Conservation (phyloP, 2,329 filamentous ascomycete genomes). For the Fusarium denticulatum region DNA sequence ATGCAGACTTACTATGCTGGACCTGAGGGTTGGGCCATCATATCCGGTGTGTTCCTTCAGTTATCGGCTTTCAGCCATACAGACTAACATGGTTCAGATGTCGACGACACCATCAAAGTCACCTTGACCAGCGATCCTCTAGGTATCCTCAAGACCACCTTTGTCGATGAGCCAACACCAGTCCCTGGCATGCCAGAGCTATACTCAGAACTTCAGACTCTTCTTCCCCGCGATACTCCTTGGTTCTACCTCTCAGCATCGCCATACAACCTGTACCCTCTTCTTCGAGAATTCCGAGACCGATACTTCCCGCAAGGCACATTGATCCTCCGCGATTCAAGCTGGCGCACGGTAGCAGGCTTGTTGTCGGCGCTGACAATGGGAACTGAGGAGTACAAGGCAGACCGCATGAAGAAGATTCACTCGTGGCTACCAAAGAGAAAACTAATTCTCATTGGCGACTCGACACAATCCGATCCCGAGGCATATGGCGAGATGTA, state of each 20-base stretch:
- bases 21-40: slow-evolving; percentile 82
- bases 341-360: slow-evolving; percentile 85
- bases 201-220: slow-evolving; percentile 71
- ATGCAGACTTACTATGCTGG: slow-evolving; percentile 80
- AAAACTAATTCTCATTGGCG: slow-evolving; percentile 85
- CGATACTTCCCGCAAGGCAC: slow-evolving; percentile 79
- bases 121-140: slow-evolving; percentile 83
- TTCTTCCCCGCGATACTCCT: slow-evolving; percentile 67
- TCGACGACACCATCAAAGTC: slow-evolving; percentile 96
- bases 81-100: slow-evolving; percentile 63
- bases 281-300: slow-evolving; percentile 79
- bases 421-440: slow-evolving; percentile 80
- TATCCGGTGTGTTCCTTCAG: slow-evolving; percentile 67
- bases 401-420: slow-evolving; percentile 80
- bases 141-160: slow-evolving; percentile 85
- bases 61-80: not conserved
- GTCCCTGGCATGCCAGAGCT: slow-evolving; percentile 86
- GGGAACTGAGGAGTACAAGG: slow-evolving; percentile 87
- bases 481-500: slow-evolving; percentile 88
- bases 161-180: slow-evolving; percentile 77
- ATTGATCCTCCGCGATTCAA: slow-evolving; percentile 84
- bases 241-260: slow-evolving; percentile 96
- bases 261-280: slow-evolving; percentile 93
- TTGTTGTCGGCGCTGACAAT: slow-evolving; percentile 82
- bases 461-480: slow-evolving; percentile 91